Conservation (phyloP, 2,329 filamentous ascomycete species). For the Biscogniauxia mediterranea region DNA sequence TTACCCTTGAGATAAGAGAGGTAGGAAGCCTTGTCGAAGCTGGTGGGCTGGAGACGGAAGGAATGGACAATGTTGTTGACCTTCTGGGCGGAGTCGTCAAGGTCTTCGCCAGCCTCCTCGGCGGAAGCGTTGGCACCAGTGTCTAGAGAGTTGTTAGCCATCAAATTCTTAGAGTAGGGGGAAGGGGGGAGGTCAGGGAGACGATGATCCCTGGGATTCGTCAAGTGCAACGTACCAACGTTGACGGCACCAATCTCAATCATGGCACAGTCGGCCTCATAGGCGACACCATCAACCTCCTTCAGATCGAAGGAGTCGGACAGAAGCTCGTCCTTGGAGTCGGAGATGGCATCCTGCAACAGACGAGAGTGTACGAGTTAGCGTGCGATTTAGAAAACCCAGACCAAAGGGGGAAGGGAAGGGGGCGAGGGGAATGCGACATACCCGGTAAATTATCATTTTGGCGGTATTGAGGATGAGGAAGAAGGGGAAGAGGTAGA, state of each 20-base stretch:
- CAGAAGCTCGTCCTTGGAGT: constrained; percentile 79
- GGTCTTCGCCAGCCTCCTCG: constrained; percentile 76
- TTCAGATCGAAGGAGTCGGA: constrained; percentile 90
- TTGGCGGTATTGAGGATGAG: constrained; percentile 41
- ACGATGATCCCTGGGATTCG: constrained; percentile 1
- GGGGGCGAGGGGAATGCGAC: constrained; percentile 18
- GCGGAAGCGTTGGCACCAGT: constrained; percentile 96
- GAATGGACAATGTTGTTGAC: constrained; percentile 94
- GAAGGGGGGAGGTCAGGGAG: too few species aligned
- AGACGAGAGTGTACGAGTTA: constrained; percentile 6
- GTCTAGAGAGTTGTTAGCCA: constrained; percentile 47
- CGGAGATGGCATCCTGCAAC: constrained; percentile 78
- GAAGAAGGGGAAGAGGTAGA: constrained; percentile 13
- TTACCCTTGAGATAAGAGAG: constrained; percentile 82
- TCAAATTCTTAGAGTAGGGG: background rate
- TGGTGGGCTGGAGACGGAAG: constrained; percentile 80
- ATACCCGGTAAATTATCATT: constrained; percentile 74
- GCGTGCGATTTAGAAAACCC: background rate
- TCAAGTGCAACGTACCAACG: constrained; percentile 58
- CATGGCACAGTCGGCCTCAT: constrained; percentile 90
- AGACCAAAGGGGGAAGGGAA: background rate
- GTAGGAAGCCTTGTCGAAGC: constrained; percentile 87
- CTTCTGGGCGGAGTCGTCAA: constrained; percentile 67
- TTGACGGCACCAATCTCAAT: constrained; percentile 74
- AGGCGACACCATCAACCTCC: constrained; percentile 75